phyloP scores from a whole-genome alignment of 2,329 filamentous ascomycete genomes.

The Didymella sp. region DNA sequence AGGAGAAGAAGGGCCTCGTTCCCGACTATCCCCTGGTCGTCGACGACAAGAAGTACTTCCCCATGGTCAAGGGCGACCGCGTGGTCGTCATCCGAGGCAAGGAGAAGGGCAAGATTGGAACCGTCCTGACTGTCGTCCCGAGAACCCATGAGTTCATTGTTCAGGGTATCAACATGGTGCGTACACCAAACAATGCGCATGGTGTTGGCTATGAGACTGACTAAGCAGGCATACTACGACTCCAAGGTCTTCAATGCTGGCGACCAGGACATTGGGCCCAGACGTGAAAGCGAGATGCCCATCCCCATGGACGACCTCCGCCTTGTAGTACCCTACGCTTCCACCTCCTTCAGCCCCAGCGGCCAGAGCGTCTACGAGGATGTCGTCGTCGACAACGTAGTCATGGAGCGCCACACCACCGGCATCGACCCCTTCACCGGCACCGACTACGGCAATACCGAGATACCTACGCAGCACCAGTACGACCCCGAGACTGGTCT shows the following conservation, averaged over 20 bases:
- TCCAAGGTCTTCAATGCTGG: conserved; percentile 47
- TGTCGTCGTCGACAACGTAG: conserved; percentile 46
- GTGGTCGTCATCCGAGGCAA: conserved; percentile 81
- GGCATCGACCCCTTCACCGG: conserved; percentile 43
- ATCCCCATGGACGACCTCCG: conserved; percentile 76
- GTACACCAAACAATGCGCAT: background rate
- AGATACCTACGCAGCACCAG: conserved; percentile 40
- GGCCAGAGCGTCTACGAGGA: conserved; percentile 68
- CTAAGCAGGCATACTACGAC: conserved; percentile 50
- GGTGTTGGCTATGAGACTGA: conserved; percentile 1
- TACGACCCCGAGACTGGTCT: conserved; percentile 40
- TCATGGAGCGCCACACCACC: conserved; percentile 42
- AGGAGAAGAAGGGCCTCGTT: conserved; percentile 30
- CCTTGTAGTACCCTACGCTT: conserved; percentile 75
- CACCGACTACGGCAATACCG: conserved; percentile 34
- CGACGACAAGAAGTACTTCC: conserved; percentile 40
- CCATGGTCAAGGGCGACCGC: conserved; percentile 68
- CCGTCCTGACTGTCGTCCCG: conserved; percentile 63
- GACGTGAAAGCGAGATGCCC: conserved; percentile 60
- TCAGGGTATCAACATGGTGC: conserved; percentile 52
- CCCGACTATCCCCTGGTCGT: conserved; percentile 39
- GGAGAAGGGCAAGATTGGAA: conserved; percentile 83
- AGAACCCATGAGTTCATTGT: conserved; percentile 47
- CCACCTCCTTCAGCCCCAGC: conserved; percentile 59
- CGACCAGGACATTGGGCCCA: conserved; percentile 46